A percentile compares a stretch with the other conserved stretches of the same genome.
Evolutionary conservation across 768 basidiomycete genomes (phyloP).

Genomic region (Cystobasidium ongulense): DNA sequence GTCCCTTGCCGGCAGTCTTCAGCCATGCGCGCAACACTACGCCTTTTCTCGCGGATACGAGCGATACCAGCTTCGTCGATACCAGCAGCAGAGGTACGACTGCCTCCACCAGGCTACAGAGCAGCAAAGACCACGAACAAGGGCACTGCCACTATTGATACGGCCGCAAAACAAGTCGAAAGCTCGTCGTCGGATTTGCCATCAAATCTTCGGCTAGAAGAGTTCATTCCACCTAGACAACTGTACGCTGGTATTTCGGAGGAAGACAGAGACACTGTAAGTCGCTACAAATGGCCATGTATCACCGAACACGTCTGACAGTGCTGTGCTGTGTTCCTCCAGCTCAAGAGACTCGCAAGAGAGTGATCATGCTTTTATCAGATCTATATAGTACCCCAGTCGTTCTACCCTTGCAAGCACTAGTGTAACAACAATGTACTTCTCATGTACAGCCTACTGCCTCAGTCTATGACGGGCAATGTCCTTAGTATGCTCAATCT

Average conservation of each 20-base stretch:
- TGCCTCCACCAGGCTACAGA: background rate
- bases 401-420: background rate
- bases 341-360: conserved; percentile 21
- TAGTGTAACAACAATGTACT: background rate
- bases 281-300: background rate
- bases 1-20: background rate
- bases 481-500: too few relatives aligned
- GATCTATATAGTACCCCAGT: background rate
- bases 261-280: conserved; percentile 12
- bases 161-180: background rate
- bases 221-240: conserved; percentile 19
- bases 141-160: background rate
- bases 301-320: background rate
- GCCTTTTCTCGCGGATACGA: conserved; percentile 19
- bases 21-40: conserved; percentile 2
- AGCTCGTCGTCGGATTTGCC: background rate
- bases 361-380: background rate
- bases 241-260: conserved; percentile 15
- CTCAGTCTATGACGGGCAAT: background rate
- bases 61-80: conserved; percentile 5
- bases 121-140: background rate
- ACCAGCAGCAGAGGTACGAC: background rate
- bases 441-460: background rate
- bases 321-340: background rate
- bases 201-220: conserved; percentile 18